phyloP scores from a whole-genome alignment of 441 rosid species.

The Arabidopsis hybrid region DNA sequence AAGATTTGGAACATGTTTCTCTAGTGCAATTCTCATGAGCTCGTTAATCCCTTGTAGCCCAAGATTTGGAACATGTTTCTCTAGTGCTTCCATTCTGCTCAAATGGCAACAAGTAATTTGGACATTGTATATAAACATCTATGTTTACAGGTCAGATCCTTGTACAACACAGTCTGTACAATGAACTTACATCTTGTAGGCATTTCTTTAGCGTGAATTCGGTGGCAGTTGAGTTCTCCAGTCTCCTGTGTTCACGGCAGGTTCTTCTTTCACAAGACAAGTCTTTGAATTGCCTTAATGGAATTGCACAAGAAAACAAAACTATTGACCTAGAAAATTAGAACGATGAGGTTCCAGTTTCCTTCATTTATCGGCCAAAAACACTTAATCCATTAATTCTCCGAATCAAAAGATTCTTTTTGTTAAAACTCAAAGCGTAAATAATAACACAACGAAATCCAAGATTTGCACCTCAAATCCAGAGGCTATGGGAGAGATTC shows the following conservation, averaged over 20 bases:
- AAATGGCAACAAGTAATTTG: not conserved
- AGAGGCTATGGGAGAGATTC: too few relatives aligned
- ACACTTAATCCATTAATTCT: too few relatives aligned
- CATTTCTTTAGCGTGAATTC: constrained; percentile 62
- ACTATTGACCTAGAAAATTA: too few relatives aligned
- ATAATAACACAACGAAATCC: too few relatives aligned
- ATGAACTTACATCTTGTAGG: constrained; percentile 63
- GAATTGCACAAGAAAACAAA: too few relatives aligned
- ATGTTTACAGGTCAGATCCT: not conserved
- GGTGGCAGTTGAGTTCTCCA: constrained; percentile 66
- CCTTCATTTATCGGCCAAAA: too few relatives aligned
- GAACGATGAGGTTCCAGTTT: too few relatives aligned
- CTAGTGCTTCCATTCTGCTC: too few relatives aligned
- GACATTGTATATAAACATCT: not conserved
- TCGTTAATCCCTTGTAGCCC: constrained; percentile 60
- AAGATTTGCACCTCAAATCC: too few relatives aligned
- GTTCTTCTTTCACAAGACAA: constrained; percentile 43
- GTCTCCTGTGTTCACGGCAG: constrained; percentile 52
- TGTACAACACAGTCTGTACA: not conserved
- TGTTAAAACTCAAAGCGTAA: too few relatives aligned
- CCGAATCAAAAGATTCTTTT: too few relatives aligned
- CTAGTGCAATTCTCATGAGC: constrained; percentile 58
- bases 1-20: not conserved
- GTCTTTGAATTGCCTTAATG: constrained; percentile 36
- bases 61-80: constrained; percentile 48